Conservation (phyloP, 2,329 filamentous ascomycete species). For the Scolecobasidium constrictum region DNA sequence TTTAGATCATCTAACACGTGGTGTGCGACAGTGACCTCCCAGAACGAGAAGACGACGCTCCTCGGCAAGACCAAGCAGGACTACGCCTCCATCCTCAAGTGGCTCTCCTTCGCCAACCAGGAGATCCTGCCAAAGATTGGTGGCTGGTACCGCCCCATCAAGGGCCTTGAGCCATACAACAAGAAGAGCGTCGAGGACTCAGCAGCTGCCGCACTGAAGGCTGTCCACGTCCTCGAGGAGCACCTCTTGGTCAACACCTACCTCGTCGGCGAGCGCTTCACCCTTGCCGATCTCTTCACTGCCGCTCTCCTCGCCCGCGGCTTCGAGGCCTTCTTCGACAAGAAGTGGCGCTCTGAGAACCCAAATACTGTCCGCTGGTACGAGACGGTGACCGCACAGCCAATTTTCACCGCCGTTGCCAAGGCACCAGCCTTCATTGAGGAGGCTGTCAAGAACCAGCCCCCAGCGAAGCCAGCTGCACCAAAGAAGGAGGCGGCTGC, state of each 20-base stretch:
- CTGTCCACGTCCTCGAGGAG: conserved; percentile 64
- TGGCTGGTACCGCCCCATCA: conserved; percentile 76
- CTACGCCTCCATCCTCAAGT: conserved; percentile 95
- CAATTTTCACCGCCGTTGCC: conserved; percentile 74
- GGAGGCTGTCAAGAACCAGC: conserved; percentile 61
- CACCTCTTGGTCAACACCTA: conserved; percentile 90
- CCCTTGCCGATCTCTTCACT: conserved; percentile 86
- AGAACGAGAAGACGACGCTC: conserved; percentile 99
- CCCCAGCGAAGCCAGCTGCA: conserved; percentile 64
- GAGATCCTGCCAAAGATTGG: conserved; percentile 68
- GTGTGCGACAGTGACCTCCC: conserved; percentile 87
- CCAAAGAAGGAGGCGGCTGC: conserved; percentile 44
- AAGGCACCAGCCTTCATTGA: conserved; percentile 63
- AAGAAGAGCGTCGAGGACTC: conserved; percentile 90
- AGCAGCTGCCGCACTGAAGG: conserved; percentile 57
- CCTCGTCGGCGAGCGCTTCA: conserved; percentile 95
- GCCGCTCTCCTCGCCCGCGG: conserved; percentile 70
- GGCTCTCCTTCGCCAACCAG: conserved; percentile 93
- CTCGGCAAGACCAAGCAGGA: conserved; percentile 99
- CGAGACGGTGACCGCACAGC: conserved; percentile 85
- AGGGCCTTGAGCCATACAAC: conserved; percentile 81
- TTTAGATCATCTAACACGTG: conserved; percentile 16
- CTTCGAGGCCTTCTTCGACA: conserved; percentile 92
- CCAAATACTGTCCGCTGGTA: conserved; percentile 90
- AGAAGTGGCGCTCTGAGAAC: conserved; percentile 72